Evolutionary conservation across 805 yeast genomes (phyloP).

Genomic region (Metschnikowia bowlesiae): DNA sequence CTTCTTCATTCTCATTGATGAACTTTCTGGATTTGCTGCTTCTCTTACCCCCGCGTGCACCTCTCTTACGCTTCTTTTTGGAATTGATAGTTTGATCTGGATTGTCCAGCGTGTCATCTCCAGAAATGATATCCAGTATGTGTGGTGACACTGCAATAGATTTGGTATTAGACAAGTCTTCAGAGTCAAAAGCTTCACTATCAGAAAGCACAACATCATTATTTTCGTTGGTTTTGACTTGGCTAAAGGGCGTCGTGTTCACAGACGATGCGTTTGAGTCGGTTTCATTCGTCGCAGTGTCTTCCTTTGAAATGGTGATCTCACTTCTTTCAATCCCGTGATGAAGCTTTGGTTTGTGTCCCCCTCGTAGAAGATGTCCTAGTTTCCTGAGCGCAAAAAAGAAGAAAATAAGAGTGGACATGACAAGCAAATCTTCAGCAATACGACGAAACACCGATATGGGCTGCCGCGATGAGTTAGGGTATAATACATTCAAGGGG

Average conservation of each 20-base stretch:
- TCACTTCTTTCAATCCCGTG: neutral
- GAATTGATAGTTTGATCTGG: slow-evolving; percentile 15
- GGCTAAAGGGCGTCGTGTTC: neutral
- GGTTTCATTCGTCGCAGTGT: neutral
- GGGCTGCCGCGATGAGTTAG: slow-evolving; percentile 2
- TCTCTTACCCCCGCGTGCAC: slow-evolving; percentile 78
- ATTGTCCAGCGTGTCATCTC: slow-evolving; percentile 7
- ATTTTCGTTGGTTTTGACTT: neutral
- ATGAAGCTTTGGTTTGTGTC: neutral
- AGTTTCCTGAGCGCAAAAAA: slow-evolving; percentile 31
- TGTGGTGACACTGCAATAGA: neutral
- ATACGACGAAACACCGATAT: slow-evolving; percentile 25
- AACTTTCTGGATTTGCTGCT: slow-evolving; percentile 28
- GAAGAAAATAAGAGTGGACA: slow-evolving; percentile 33
- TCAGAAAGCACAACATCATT: neutral
- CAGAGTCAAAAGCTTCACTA: neutral
- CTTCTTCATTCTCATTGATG: slow-evolving; percentile 30
- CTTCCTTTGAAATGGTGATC: neutral
- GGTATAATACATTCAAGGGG: neutral
- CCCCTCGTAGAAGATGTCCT: slow-evolving; percentile 4
- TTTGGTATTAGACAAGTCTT: neutral
- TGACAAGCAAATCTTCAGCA: slow-evolving; percentile 48
- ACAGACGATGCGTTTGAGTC: neutral
- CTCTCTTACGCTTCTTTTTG: slow-evolving; percentile 70
- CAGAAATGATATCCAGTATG: neutral